Percentiles rank a stretch among this genome's conserved stretches.
phyloP scores from a whole-genome alignment of 805 yeast species.

The Metschnikowia anglica region DNA sequence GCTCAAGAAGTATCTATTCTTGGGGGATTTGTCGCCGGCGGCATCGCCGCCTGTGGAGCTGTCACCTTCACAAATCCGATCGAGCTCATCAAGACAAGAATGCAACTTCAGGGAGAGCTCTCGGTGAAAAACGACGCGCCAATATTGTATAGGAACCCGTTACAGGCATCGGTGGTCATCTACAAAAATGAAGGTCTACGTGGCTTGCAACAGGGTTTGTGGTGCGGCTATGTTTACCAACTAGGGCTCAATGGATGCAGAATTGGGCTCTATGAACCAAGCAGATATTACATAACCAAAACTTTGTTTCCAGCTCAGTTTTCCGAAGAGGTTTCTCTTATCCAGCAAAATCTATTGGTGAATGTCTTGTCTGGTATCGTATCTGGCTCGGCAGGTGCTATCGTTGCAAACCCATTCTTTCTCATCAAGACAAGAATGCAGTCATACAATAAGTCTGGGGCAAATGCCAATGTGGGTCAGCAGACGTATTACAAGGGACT shows the following conservation, averaged over 20 bases:
- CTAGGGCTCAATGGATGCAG: slow-evolving; percentile 91
- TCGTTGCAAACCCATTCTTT: slow-evolving; percentile 87
- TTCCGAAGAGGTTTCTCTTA: slow-evolving; percentile 33
- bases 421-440: slow-evolving; percentile 96
- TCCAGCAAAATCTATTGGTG: slow-evolving; percentile 47
- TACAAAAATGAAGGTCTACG: slow-evolving; percentile 78
- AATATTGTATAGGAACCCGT: slow-evolving; percentile 69
- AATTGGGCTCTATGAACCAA: slow-evolving; percentile 91
- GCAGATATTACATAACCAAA: slow-evolving; percentile 58
- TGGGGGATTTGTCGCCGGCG: slow-evolving; percentile 90
- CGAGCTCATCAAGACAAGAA: slow-evolving; percentile 89
- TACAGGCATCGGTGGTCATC: slow-evolving; percentile 77
- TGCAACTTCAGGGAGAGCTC: slow-evolving; percentile 96
- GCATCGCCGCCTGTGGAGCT: slow-evolving; percentile 90
- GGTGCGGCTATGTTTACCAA: slow-evolving; percentile 89
- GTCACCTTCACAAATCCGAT: slow-evolving; percentile 96
- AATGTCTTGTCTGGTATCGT: slow-evolving; percentile 78
- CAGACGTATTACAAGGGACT: slow-evolving; percentile 83
- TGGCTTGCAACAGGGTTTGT: slow-evolving; percentile 86
- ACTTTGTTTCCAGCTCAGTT: slow-evolving; percentile 50
- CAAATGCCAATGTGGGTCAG: slow-evolving; percentile 63
- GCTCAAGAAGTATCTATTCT: slow-evolving; percentile 49
- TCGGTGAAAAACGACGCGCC: slow-evolving; percentile 51
- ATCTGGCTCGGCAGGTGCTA: slow-evolving; percentile 88
- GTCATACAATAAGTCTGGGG: slow-evolving; percentile 62